Base-by-base conservation (phyloP, 495 filamentous ascomycete genomes). In the Xylaria flabelliformis region DNA sequence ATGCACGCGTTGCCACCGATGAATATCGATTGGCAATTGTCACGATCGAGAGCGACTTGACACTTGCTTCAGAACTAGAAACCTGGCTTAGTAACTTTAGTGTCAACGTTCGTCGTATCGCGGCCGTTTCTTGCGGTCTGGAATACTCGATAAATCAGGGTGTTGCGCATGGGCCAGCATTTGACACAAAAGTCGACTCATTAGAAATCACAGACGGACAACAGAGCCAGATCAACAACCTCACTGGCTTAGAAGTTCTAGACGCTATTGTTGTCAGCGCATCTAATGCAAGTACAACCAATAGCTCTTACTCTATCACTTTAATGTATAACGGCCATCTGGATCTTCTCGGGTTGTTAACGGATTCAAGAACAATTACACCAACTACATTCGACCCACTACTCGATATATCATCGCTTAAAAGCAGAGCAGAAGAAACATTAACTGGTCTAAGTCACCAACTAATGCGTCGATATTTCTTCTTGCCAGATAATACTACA, bases 141-240 rank as follows among this genome's bases (percentile, higher is more conserved):
- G 17, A 62, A 39, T 62, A 62, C 58, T 62, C 58, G 9, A 62
- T 62, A n/a, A 24, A 62, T 41, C 58, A 62, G 15, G 58, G 34
- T 19, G 8, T 41, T 62, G 58, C 34, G 3, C 36, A 41, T 24
- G 58, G 58, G 36, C 58, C 58, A 62, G 36, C 58, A 41, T 62
- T 41, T 29, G 58, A 62, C 58, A 62, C 58, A 13, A 62, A 39
- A 62, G 5, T 62, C 34, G 58, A 62, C 34, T 41, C 34, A 41
- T 41, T 62, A 19, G 1, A 62, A 41, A 62, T 62, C n/a, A 41
- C 17, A 41, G 36, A 41, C 4, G 9, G 32, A 62, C 5, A 2
- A 39, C 34, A 41, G 36, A 41, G 58, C 19, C 32, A 62, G 0
- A 62, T 41, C 17, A 2, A 42, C 5, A 24, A 62, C 15, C 32